phyloP scores from a whole-genome alignment of 2,329 filamentous ascomycete species.

The Sphaerostilbella broomeana region DNA sequence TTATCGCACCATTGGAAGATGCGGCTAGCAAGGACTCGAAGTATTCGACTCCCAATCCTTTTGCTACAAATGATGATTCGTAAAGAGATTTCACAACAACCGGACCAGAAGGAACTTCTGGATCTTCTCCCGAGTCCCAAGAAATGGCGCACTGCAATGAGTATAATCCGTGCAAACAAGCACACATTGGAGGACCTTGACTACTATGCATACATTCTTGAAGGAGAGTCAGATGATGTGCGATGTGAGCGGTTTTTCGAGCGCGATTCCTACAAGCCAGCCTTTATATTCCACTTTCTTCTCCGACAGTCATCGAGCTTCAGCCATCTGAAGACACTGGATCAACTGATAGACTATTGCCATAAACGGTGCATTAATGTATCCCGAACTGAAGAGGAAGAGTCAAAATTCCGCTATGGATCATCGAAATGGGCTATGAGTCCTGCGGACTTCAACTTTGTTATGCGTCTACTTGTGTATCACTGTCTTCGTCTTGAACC shows the following conservation, averaged over 20 bases:
- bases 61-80: slow-evolving; percentile 28
- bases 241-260: slow-evolving; percentile 27
- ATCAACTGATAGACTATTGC: slow-evolving; percentile 23
- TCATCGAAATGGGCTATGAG: slow-evolving; percentile 10
- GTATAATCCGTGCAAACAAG: slow-evolving; percentile 16
- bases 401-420: not conserved
- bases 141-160: slow-evolving; percentile 20
- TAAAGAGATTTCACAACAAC: slow-evolving; percentile 16
- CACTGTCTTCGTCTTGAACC: slow-evolving; percentile 30
- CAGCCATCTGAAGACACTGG: slow-evolving; percentile 19
- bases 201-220: slow-evolving; percentile 24
- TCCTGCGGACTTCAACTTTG: slow-evolving; percentile 19
- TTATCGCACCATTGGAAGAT: slow-evolving; percentile 15
- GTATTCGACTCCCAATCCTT: slow-evolving; percentile 23
- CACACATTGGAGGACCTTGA: slow-evolving; percentile 19
- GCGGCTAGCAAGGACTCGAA: slow-evolving; percentile 21
- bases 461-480: slow-evolving; percentile 22
- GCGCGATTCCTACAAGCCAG: slow-evolving; percentile 19
- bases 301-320: slow-evolving; percentile 22
- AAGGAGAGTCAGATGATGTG: slow-evolving; percentile 25
- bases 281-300: slow-evolving; percentile 27
- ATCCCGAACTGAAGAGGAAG: not conserved
- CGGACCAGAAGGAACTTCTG: slow-evolving; percentile 15
- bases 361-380: slow-evolving; percentile 12
- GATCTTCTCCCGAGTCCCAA: slow-evolving; percentile 20